Evolutionary conservation across 805 yeast species (phyloP).

Genomic region (Nakazawaea molendinolei): DNA sequence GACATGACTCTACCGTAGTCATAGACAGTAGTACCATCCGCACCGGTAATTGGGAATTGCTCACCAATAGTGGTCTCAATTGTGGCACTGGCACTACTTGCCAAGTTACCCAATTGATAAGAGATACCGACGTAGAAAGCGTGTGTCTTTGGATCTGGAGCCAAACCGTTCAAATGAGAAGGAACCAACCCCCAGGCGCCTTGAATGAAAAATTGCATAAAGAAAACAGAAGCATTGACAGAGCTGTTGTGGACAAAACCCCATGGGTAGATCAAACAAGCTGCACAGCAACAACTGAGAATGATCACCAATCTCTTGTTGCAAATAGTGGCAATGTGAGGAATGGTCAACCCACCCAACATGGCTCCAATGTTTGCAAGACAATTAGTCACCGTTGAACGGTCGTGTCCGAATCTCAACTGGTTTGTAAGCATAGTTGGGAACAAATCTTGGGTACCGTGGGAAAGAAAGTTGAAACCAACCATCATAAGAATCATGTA

Average conservation of each 20-base stretch:
- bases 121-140: conserved; percentile 57
- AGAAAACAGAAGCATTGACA: conserved; percentile 53
- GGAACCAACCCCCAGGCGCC: conserved; percentile 70
- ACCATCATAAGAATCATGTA: conserved; percentile 55
- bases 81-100: conserved; percentile 59
- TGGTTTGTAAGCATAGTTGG: conserved; percentile 48
- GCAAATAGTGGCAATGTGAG: conserved; percentile 44
- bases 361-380: conserved; percentile 56
- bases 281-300: conserved; percentile 46
- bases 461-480: conserved; percentile 56
- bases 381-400: conserved; percentile 47
- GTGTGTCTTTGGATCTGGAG: conserved; percentile 50
- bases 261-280: conserved; percentile 59
- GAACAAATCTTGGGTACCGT: conserved; percentile 58
- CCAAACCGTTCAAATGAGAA: conserved; percentile 51
- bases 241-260: conserved; percentile 39
- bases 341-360: conserved; percentile 46
- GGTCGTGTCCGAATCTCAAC: conserved; percentile 31
- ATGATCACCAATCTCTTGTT: conserved; percentile 51
- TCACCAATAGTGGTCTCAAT: conserved; percentile 62
- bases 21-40: conserved; percentile 23
- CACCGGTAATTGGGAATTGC: conserved; percentile 35
- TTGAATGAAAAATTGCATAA: conserved; percentile 56
- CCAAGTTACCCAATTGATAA: conserved; percentile 64
- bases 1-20: conserved; percentile 61